phyloP scores from a whole-genome alignment of 2,329 filamentous ascomycete species.

The Penicillium polonicum region DNA sequence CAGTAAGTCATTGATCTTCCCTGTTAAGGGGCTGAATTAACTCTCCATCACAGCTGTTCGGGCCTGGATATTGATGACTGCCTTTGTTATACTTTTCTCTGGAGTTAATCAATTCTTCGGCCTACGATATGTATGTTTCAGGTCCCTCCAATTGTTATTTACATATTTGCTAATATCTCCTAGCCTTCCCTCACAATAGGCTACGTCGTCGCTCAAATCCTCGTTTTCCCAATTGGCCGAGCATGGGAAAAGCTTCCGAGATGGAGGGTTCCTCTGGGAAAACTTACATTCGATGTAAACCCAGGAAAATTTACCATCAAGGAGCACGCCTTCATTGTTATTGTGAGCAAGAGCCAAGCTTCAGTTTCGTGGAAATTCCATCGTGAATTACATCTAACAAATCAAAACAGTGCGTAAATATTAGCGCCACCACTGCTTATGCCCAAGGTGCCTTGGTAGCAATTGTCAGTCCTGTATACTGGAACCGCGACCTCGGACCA shows the following conservation, averaged over 20 bases:
- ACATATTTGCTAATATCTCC: neutral
- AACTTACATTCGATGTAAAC: constrained; percentile 22
- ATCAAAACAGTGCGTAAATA: constrained; percentile 28
- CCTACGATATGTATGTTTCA: constrained; percentile 25
- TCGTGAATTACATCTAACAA: neutral
- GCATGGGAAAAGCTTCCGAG: constrained; percentile 26
- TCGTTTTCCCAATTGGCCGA: constrained; percentile 23
- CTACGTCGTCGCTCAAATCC: constrained; percentile 26
- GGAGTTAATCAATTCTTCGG: constrained; percentile 29
- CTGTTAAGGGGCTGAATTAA: neutral
- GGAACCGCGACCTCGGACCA: constrained; percentile 34
- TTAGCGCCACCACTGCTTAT: constrained; percentile 29
- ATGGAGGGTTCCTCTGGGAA: constrained; percentile 24
- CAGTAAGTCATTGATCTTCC: constrained; percentile 20
- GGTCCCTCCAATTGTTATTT: neutral
- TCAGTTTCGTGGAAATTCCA: neutral
- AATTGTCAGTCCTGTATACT: constrained; percentile 37
- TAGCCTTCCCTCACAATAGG: constrained; percentile 25
- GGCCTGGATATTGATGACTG: constrained; percentile 30
- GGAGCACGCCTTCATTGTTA: constrained; percentile 26
- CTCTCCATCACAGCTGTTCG: constrained; percentile 25
- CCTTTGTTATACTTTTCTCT: constrained; percentile 27
- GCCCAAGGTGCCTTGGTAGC: constrained; percentile 32
- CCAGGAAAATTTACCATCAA: constrained; percentile 25
- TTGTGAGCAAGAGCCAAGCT: constrained; percentile 12